Conservation (phyloP, 2,329 filamentous ascomycete genomes). For the Verticillium longisporum region DNA sequence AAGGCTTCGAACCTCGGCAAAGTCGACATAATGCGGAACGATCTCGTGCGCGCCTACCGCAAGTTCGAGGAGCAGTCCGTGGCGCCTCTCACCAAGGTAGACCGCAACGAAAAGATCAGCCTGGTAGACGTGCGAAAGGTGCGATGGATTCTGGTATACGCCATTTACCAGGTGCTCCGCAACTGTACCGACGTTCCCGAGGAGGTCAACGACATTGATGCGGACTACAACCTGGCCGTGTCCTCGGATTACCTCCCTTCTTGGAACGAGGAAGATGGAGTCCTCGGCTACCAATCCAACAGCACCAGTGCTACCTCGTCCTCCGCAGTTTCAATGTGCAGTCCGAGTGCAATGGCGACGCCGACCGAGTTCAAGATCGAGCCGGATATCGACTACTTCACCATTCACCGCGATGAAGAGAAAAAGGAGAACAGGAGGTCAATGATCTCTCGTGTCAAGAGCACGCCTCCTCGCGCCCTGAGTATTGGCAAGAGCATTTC, state of each 20-base stretch:
- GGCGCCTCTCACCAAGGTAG: constrained; percentile 40
- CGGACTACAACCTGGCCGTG: constrained; percentile 50
- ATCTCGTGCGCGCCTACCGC: constrained; percentile 61
- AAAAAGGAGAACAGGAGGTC: constrained; percentile 5
- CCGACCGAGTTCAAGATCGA: constrained; percentile 32
- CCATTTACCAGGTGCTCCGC: constrained; percentile 64
- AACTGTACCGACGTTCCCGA: constrained; percentile 54
- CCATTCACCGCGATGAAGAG: constrained; percentile 27
- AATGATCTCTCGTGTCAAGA: constrained; percentile 2
- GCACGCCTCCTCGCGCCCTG: constrained; percentile 14
- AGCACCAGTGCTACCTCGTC: constrained; percentile 20
- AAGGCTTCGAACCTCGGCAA: constrained; percentile 41
- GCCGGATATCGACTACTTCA: constrained; percentile 50
- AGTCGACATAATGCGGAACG: constrained; percentile 31
- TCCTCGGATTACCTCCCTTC: constrained; percentile 35
- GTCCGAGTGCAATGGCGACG: constrained; percentile 6
- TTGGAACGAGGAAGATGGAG: constrained; percentile 30
- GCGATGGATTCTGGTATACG: constrained; percentile 72
- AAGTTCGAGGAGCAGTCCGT: constrained; percentile 59
- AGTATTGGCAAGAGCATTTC: constrained; percentile 19
- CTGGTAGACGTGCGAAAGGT: constrained; percentile 66
- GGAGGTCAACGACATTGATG: constrained; percentile 51
- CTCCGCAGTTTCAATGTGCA: constrained; percentile 5
- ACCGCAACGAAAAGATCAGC: constrained; percentile 50
- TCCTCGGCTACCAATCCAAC: constrained; percentile 12